Evolutionary conservation across 2,329 filamentous ascomycete species (phyloP), one percentile per base, ranked within the genome.

Genomic region (Karstenula rhodostoma): DNA sequence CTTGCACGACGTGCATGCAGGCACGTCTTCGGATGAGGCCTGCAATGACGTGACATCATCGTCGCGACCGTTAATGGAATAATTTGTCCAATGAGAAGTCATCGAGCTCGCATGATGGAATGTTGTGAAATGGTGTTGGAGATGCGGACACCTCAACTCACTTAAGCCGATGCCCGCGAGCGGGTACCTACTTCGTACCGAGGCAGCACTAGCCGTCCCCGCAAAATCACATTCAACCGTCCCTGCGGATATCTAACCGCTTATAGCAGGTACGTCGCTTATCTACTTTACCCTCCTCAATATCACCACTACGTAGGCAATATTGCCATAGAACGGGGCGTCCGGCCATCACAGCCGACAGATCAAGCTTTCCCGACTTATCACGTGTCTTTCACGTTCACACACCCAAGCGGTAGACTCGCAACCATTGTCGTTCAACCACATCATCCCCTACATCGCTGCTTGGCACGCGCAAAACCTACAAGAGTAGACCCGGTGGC

Each of bases 71-170:
- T 64, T 63, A 46, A 71, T 60, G 63, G 73, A 74, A 60, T 73
- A 73, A 71, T 74, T 74, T 50, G 67, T 71, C 73, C 72, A 75
- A 55, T 66, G 65, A 60, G 67, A 64, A 62, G 70, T 71, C 73
- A 76, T 76, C 63, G 68, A 66, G 47, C 19, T 32, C 37, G 32
- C 54, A 61, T 57, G 9, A 27, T 58, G 9, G 40, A 37, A 33
- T 23, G 40, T 43, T 43, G 33, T 23, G 19, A 13, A 47, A 44
- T 51, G 55, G 15, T 44, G 55, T 57, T 44, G 55, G 55, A 51
- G 46, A 47, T 37, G 62, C 66, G 69, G 69, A 67, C 66, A 65
- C 54, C 40, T 54, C 60, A 66, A 69, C 64, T 62, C 61, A 69
- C 69, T 68, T 71, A 69, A 59, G 47, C 64, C 62, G 64, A 47